These are phyloP conservation scores for Hymenoscyphus fructigenus DNA, from an alignment of 2,329 filamentous ascomycete species.

Conservation along the genomic window DNA sequence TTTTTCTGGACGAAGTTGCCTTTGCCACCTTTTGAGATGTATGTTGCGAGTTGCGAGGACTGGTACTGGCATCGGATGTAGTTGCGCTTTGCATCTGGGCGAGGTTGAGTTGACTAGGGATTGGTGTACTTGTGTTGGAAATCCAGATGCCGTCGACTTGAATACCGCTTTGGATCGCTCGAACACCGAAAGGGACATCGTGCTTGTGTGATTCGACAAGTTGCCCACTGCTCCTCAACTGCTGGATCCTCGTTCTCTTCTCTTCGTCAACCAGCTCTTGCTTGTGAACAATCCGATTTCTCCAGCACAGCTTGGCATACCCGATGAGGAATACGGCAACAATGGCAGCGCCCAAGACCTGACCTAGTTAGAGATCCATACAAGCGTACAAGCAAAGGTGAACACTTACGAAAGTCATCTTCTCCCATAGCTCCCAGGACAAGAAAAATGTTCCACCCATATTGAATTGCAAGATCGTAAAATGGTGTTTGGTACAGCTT, in stretches of 20 bases:
- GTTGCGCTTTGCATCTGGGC: constrained; percentile 18
- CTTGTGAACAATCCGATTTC: constrained; percentile 53
- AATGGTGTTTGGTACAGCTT: background rate
- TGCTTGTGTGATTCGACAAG: constrained; percentile 39
- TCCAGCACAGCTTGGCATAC: constrained; percentile 65
- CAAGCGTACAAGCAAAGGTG: background rate
- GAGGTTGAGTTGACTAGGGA: constrained; percentile 26
- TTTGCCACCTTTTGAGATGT: constrained; percentile 3
- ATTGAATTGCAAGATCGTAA: background rate
- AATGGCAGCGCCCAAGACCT: constrained; percentile 75
- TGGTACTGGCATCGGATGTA: constrained; percentile 16
- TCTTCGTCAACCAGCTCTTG: constrained; percentile 66
- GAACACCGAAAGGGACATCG: constrained; percentile 81
- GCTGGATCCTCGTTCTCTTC: constrained; percentile 53
- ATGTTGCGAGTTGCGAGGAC: constrained; percentile 8
- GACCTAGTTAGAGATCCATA: background rate
- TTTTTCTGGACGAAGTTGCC: constrained; percentile 19
- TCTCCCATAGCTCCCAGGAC: constrained; percentile 79
- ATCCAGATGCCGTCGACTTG: constrained; percentile 86
- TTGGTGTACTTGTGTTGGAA: constrained; percentile 31
- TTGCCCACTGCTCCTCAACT: constrained; percentile 54
- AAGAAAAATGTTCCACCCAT: constrained; percentile 53
- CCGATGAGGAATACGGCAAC: constrained; percentile 67
- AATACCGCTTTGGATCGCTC: constrained; percentile 79
- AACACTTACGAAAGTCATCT: constrained; percentile 79